Evolutionary conservation across 2,329 filamentous ascomycete genomes (phyloP).

Genomic region (Colletotrichum australisinense): DNA sequence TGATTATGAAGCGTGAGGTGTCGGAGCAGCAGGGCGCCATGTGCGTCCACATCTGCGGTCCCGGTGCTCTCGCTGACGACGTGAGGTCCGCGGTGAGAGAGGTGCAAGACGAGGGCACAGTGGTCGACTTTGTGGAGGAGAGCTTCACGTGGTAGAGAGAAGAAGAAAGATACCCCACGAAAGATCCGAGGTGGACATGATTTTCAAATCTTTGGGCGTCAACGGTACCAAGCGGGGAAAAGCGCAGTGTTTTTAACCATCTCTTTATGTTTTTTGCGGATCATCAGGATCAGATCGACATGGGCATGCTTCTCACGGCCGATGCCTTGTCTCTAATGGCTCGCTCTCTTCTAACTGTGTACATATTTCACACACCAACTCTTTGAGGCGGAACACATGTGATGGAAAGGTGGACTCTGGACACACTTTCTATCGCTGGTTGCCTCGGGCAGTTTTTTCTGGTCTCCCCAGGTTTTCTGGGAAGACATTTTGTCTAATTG

Average conservation of each 20-base stretch:
- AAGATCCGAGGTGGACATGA: not conserved
- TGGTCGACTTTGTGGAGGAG: conserved; percentile 82
- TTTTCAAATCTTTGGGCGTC: conserved; percentile 33
- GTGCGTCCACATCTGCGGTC: conserved; percentile 85
- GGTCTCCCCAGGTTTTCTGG: not conserved
- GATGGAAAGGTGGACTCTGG: not conserved
- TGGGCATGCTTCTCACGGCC: conserved; percentile 24
- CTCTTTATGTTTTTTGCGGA: not conserved
- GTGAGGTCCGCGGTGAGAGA: conserved; percentile 76
- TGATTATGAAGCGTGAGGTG: conserved; percentile 85
- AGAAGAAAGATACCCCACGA: conserved; percentile 1
- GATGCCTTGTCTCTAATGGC: conserved; percentile 26
- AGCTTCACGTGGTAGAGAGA: conserved; percentile 72
- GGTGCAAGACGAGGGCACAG: conserved; percentile 68
- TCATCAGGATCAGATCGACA: conserved; percentile 13
- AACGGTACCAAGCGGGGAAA: conserved; percentile 31
- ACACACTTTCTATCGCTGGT: not conserved
- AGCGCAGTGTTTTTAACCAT: conserved; percentile 8
- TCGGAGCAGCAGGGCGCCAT: conserved; percentile 87
- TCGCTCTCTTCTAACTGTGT: conserved; percentile 28
- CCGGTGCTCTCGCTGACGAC: conserved; percentile 80
- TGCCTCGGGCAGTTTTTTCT: conserved; percentile 2
- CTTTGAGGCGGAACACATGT: not conserved
- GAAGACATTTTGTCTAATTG: conserved; percentile 27
- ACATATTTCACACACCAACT: conserved; percentile 34